phyloP scores from a whole-genome alignment of 225 moss, liverwort and hornwort genomes.

The Climacium dendroides region DNA sequence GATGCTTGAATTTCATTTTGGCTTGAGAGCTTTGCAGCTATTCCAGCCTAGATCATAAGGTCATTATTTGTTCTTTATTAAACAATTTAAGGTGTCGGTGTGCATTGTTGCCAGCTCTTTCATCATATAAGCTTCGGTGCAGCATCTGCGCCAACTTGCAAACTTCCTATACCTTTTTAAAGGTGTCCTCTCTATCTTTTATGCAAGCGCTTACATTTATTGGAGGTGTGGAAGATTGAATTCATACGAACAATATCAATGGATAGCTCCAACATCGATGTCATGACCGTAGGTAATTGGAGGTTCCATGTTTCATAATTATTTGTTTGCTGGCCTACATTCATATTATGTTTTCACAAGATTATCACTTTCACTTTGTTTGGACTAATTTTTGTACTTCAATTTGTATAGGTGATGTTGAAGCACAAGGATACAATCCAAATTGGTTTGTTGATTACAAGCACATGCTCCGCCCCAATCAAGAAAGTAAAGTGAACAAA shows the following conservation, averaged over 20 bases:
- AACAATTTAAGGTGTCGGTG: fast-evolving
- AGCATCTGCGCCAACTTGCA: neutral
- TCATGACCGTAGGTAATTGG: neutral
- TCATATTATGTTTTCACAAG: no score
- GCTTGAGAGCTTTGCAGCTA: neutral
- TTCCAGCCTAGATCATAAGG: no score
- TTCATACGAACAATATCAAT: neutral
- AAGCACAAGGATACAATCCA: no score
- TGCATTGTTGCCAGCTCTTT: neutral
- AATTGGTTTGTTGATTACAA: no score
- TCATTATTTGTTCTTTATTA: neutral
- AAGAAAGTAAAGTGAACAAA: no score
- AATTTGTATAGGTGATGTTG: no score
- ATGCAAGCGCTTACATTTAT: neutral
- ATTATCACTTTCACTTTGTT: no score
- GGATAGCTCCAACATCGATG: neutral
- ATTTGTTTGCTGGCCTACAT: no score
- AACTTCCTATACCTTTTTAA: fast-evolving
- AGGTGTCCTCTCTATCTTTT: neutral
- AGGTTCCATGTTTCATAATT: neutral
- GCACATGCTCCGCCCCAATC: no score
- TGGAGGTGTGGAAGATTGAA: neutral
- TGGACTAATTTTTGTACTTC: no score
- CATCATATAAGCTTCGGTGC: neutral
- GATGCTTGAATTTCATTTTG: neutral